phyloP scores from a whole-genome alignment of 192 early-diverging fungal genomes.

The Linnemannia exigua region DNA sequence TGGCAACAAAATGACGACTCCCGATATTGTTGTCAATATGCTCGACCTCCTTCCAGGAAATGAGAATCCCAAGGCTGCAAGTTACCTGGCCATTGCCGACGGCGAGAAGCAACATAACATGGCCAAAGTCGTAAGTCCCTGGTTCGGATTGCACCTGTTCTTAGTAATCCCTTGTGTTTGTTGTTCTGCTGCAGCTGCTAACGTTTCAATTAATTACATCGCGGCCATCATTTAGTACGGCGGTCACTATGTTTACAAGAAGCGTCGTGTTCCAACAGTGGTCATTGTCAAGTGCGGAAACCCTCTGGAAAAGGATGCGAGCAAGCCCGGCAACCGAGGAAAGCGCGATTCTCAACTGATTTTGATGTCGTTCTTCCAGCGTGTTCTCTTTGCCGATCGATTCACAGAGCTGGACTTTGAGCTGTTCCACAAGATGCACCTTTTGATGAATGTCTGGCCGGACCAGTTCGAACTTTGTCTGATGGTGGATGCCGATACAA shows the following conservation, averaged over 20 bases:
- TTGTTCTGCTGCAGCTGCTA: too few species aligned
- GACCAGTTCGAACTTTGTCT: constrained; percentile 85
- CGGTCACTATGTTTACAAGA: constrained; percentile 77
- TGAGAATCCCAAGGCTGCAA: constrained; percentile 81
- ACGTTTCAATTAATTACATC: too few species aligned
- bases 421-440: constrained; percentile 86
- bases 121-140: constrained; percentile 77
- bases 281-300: constrained; percentile 84
- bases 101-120: constrained; percentile 88
- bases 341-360: constrained; percentile 98
- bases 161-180: too few species aligned
- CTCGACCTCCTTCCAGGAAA: constrained; percentile 75
- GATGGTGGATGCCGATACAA: constrained; percentile 96
- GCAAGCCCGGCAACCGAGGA: constrained; percentile 91
- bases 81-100: constrained; percentile 84
- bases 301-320: constrained; percentile 70
- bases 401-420: constrained; percentile 94
- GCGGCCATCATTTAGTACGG: too few species aligned
- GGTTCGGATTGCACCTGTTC: too few species aligned
- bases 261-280: constrained; percentile 73
- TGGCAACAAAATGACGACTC: constrained; percentile 80
- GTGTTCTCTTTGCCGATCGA: constrained; percentile 85
- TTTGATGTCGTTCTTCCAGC: constrained; percentile 94
- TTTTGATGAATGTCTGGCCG: constrained; percentile 87
- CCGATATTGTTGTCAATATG: constrained; percentile 86